Base-by-base conservation (phyloP, 2,329 filamentous ascomycete species). In the Elsinoe necatrix region DNA sequence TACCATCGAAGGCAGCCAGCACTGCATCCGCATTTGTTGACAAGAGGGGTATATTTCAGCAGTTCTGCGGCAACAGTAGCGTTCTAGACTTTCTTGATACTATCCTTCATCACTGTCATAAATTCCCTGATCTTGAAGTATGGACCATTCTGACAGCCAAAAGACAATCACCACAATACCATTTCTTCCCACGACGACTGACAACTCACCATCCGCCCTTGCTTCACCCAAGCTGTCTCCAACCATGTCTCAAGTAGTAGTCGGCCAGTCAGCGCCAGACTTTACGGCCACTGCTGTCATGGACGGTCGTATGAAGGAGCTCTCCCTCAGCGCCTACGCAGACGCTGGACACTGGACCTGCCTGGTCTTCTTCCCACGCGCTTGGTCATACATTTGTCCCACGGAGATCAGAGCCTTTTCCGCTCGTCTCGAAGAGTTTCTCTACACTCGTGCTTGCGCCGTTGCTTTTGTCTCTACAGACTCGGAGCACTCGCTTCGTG, bases 371-470 rank as follows among this genome's bases (percentile, higher is more conserved):
- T 81, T 84, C 69, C 82, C 82, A 57, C 81, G 83, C 72, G 82
- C 83, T 64, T 85, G 82, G 77, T 84, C 81, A 63, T 85, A 84
- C 63, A 81, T 85, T 67, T 85, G 82, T 73, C 80, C 80, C 25
- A 82, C 80, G 66, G 80, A 85, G 71, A 83, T 85, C 71, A 78
- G 82, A 65, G 80, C 82, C 65, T 85, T 80, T 73, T 81, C 79
- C 69, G 78, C 83, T 57, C 79, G 80, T 55, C 74, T 80, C n/a
- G 67, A 77, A 56, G 79, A 82, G 63, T 84, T 85, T 71, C 60
- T 68, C 42, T 72, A 73, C 59, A 75, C 73, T 58, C 79, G 83
- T 66, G 78, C 79, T 68, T 81, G 80, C 60, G 71, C 75, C 57
- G 80, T 85, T 56, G 75, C 82, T 58, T 83, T 81, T 64, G 72